Conservation (phyloP, 2,329 filamentous ascomycete species). For the Fusarium sp. region DNA sequence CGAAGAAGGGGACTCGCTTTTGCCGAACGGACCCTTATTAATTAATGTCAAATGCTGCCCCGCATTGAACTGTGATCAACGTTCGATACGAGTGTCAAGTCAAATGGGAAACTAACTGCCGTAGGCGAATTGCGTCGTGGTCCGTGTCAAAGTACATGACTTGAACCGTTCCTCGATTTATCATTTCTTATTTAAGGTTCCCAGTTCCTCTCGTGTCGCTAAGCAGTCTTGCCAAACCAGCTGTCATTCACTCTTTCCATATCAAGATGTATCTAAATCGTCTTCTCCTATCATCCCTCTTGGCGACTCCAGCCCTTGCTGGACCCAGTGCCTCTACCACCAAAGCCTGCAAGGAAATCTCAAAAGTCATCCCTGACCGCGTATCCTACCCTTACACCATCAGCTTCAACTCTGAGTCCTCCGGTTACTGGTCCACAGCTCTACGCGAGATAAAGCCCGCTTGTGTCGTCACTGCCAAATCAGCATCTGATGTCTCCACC, state of each 20-base stretch:
- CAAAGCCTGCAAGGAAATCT: constrained; percentile 22
- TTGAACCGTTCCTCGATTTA: not conserved
- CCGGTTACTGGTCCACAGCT: constrained; percentile 14
- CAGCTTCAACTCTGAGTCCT: not conserved
- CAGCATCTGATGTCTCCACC: constrained; percentile 6
- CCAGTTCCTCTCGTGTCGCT: accelerated
- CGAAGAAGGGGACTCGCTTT: not conserved
- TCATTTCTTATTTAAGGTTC: not conserved
- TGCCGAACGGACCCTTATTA: not conserved
- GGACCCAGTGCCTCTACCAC: not conserved
- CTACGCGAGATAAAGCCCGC: constrained; percentile 13
- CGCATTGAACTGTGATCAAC: not conserved
- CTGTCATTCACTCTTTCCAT: accelerated
- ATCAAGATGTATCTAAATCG: not conserved
- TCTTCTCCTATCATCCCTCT: not conserved
- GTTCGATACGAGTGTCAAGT: not conserved
- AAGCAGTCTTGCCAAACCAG: not conserved
- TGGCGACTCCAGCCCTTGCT: constrained; percentile 19
- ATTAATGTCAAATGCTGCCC: not conserved
- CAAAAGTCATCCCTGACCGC: not conserved
- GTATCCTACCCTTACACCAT: constrained; percentile 8
- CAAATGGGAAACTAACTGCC: not conserved
- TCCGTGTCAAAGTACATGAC: not conserved
- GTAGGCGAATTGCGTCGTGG: not conserved
- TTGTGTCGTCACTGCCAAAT: constrained; percentile 10